Conservation (phyloP, 768 basidiomycete species). For the Xerocomellus dryophilus region DNA sequence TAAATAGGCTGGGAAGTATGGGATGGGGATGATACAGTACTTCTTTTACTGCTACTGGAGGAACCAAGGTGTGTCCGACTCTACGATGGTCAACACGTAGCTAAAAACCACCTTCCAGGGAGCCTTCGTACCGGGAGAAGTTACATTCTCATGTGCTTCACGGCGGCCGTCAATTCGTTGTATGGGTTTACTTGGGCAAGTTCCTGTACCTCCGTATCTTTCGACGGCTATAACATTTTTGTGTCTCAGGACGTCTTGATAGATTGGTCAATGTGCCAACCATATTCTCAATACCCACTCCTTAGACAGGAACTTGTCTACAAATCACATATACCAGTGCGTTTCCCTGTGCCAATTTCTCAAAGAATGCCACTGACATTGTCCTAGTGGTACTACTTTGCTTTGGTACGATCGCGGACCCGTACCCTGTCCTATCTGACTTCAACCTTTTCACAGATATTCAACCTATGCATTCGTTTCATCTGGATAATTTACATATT, state of each 20-base stretch:
- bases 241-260: constrained; percentile 68
- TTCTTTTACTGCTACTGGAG: constrained; percentile 80
- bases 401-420: constrained; percentile 52
- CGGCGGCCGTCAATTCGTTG: constrained; percentile 56
- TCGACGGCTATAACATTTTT: not conserved
- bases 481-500: constrained; percentile 81
- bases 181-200: constrained; percentile 82
- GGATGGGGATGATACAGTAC: constrained; percentile 58
- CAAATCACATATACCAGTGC: constrained; percentile 54
- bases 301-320: constrained; percentile 79
- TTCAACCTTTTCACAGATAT: constrained; percentile 43
- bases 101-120: constrained; percentile 15
- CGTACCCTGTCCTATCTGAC: not conserved
- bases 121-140: constrained; percentile 40
- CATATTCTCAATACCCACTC: constrained; percentile 51
- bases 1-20: constrained; percentile 81
- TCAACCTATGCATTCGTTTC: constrained; percentile 76
- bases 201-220: not conserved
- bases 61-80: constrained; percentile 44
- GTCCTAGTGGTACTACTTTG: constrained; percentile 69
- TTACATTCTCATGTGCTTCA: constrained; percentile 70
- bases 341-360: constrained; percentile 13
- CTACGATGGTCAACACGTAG: not conserved
- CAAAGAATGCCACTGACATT: not conserved
- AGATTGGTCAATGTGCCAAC: constrained; percentile 86